Base-by-base conservation (phyloP, 2,329 filamentous ascomycete genomes). In the Tolypocladium tropicale region DNA sequence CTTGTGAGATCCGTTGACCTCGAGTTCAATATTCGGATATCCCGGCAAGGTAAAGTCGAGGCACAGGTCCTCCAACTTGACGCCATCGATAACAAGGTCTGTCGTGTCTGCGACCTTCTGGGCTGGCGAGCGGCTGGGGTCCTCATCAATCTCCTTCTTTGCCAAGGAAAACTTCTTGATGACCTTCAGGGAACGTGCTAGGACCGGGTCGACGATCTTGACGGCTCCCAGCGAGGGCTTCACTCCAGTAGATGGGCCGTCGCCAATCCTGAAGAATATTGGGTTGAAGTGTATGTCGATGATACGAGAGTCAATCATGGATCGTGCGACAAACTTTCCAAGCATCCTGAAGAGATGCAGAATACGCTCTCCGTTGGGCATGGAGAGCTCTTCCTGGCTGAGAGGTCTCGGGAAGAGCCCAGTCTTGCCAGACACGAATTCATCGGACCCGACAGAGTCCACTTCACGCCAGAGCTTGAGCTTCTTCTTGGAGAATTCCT, bases 211-310 rank as follows among this genome's bases (percentile, higher is more conserved):
- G 5, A 99, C 91, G 5, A 88, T 83, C 69, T 92, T 95, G 52
- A 99, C 85, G 1, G 94, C 89, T 6, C 90, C 91, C 9, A 99
- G 78, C 0, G 92, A 96, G 14, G 92, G 91, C 25, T 85, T 85
- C 4, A 96, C 85, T 0, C 78, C 78, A 5, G 74, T 71, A 1
- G 83, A 74, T 1, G 73, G 70, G 2, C 83, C 79, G 63, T 95
- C 89, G 18, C 89, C 90, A 61, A 96, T 89, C 57, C 93, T 89
- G 84, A 99, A 99, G 76, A 99, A 96, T 6, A 91, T 95, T 2
- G 94, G 89, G 68, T 96, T 99, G 74, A 99, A 94, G 56, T 93
- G 94, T 62, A 99, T 85, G 65, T 99, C 94, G 63, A 99, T 96
- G 68, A 99, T 97, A 55, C 94, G 84, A 1, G 93, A 96, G 69